These are phyloP conservation scores for Hemileccinum impolitum DNA, from an alignment of 768 basidiomycete genomes.

Conservation along the genomic window DNA sequence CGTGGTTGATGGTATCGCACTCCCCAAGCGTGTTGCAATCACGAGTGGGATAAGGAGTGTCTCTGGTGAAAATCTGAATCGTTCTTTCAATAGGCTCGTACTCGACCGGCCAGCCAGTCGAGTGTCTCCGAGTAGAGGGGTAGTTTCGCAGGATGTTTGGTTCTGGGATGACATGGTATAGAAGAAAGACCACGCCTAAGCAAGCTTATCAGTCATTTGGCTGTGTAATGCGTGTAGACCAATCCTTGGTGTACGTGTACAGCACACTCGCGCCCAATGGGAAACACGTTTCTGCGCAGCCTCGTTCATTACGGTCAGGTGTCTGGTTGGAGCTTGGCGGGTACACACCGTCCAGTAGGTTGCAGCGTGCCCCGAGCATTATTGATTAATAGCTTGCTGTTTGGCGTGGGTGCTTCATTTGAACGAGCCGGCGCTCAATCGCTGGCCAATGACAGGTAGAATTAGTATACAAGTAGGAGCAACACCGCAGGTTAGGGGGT, in stretches of 20 bases:
- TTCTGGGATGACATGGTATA: conserved; percentile 12
- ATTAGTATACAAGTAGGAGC: too few relatives aligned
- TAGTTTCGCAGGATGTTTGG: conserved; percentile 7
- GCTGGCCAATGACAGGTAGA: too few relatives aligned
- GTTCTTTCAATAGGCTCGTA: not conserved
- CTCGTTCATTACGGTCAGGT: not conserved
- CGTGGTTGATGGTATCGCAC: conserved; percentile 24
- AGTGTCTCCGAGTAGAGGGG: conserved; percentile 8
- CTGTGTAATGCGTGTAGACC: not conserved
- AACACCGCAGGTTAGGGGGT: too few relatives aligned
- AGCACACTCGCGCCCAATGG: not conserved
- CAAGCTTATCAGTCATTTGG: not conserved
- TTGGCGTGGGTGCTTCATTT: too few relatives aligned
- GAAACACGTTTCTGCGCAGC: not conserved
- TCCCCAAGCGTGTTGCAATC: conserved; percentile 21
- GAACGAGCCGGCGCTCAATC: too few relatives aligned
- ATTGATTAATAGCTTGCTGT: too few relatives aligned
- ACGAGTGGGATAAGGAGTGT: conserved; percentile 28
- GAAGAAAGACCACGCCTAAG: not conserved
- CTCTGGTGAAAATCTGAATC: conserved; percentile 8
- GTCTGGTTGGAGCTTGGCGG: not conserved
- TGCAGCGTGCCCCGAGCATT: not conserved
- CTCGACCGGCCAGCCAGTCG: not conserved
- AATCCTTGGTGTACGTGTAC: not conserved
- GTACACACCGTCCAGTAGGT: not conserved